Evolutionary conservation across 2,329 filamentous ascomycete species (phyloP).

Genomic region (Colletotrichum sp.): DNA sequence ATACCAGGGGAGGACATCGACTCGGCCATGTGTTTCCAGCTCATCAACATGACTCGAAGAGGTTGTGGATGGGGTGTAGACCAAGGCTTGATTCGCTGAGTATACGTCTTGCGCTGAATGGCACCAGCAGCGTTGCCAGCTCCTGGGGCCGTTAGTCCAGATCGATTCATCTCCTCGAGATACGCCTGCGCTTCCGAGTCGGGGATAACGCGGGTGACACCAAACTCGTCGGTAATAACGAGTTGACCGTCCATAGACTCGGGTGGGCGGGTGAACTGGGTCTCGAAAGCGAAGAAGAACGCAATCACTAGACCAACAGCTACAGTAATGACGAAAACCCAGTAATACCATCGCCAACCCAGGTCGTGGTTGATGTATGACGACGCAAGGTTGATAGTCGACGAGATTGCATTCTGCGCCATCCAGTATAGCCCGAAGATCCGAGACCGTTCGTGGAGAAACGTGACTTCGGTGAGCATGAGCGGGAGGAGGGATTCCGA

Average conservation of each 20-base stretch:
- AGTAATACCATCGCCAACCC: conserved; percentile 47
- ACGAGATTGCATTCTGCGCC: conserved; percentile 38
- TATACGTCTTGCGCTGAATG: conserved; percentile 12
- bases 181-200: conserved; percentile 32
- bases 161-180: conserved; percentile 11
- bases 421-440: conserved; percentile 44
- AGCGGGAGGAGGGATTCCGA: conserved; percentile 43
- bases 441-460: conserved; percentile 41
- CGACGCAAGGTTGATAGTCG: conserved; percentile 34
- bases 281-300: conserved; percentile 44
- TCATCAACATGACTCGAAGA: conserved; percentile 11
- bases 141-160: background rate
- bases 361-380: conserved; percentile 39
- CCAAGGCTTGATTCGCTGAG: conserved; percentile 37
- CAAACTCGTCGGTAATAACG: conserved; percentile 42
- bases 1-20: conserved; percentile 38
- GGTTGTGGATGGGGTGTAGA: conserved; percentile 20
- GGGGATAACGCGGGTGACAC: conserved; percentile 36
- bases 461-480: conserved; percentile 43
- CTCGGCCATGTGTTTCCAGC: conserved; percentile 24
- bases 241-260: conserved; percentile 37
- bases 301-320: conserved; percentile 39
- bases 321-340: conserved; percentile 39
- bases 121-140: background rate
- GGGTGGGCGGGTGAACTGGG: conserved; percentile 37